phyloP scores from a whole-genome alignment of 805 yeast genomes.

The Jamesozyma piceae region DNA sequence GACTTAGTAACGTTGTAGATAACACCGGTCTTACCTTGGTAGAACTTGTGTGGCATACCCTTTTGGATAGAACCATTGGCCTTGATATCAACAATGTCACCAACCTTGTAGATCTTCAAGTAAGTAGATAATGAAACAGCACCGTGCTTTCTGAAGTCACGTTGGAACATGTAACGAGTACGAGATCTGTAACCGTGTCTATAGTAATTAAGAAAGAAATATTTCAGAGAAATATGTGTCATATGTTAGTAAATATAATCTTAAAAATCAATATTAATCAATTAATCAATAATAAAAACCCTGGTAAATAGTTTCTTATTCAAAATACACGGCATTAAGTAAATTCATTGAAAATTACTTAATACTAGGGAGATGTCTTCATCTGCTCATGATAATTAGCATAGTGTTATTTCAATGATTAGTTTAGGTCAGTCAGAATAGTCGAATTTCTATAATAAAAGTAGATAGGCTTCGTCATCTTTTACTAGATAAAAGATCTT shows the following conservation, averaged over 20 bases:
- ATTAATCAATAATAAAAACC: no score
- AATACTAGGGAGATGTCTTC: no score
- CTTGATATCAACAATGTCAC: constrained; percentile 98
- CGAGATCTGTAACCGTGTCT: constrained; percentile 99
- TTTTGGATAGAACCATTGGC: constrained; percentile 98
- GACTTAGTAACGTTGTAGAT: constrained; percentile 98
- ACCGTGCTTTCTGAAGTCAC: constrained; percentile 97
- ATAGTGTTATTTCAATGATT: no score
- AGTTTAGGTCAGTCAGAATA: no score
- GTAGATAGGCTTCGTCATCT: no score
- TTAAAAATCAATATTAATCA: not conserved
- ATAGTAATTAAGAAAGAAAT: constrained; percentile 4
- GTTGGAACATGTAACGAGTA: constrained; percentile 99
- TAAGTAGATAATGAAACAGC: constrained; percentile 88
- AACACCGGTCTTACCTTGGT: constrained; percentile 99
- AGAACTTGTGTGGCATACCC: constrained; percentile 99
- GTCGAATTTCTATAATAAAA: no score
- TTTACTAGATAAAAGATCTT: no score
- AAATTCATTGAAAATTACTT: no score
- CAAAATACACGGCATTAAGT: no score
- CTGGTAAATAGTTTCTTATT: no score
- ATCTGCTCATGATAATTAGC: no score
- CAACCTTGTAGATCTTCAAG: constrained; percentile 96
- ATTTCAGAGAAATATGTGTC: not conserved
- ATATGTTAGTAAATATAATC: not conserved